These are phyloP conservation scores for Plasmopara viticola DNA, from an alignment of 352 stramenopile genomes.

Conservation along the genomic window DNA sequence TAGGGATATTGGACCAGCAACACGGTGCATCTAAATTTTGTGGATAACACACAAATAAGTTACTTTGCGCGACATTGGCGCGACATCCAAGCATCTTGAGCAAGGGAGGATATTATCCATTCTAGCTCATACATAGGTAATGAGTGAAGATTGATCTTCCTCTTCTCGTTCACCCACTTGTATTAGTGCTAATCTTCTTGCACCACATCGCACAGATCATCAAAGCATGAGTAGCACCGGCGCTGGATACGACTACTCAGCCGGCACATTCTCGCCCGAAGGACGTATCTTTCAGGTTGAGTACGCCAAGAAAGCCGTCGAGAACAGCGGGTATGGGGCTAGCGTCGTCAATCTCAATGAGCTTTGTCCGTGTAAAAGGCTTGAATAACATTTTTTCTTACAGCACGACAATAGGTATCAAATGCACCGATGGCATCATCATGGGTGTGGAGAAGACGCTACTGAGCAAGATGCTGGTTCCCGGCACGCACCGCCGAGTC, in stretches of 20 bases:
- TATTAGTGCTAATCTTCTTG: not conserved
- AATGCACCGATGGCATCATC: constrained; percentile 96
- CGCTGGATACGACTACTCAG: constrained; percentile 83
- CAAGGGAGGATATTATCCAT: no score
- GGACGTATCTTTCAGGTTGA: constrained; percentile 99
- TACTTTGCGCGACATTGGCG: no score
- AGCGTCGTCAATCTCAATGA: not conserved
- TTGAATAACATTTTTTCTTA: no score
- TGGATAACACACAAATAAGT: no score
- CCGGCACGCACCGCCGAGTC: constrained; percentile 80
- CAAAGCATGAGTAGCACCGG: constrained; percentile 79
- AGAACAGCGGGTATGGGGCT: constrained; percentile 86
- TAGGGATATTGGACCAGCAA: no score
- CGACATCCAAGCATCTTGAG: no score
- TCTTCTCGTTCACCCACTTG: no score
- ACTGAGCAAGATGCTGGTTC: constrained; percentile 90
- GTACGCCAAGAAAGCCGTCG: constrained; percentile 97
- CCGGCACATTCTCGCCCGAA: constrained; percentile 95
- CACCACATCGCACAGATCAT: constrained; percentile 8
- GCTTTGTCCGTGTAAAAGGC: no score
- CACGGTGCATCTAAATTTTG: no score
- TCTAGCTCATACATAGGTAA: no score
- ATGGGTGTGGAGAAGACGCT: constrained; percentile 96
- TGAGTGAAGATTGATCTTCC: no score
- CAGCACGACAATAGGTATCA: constrained; percentile 97